phyloP scores from a whole-genome alignment of 208 protist species.

The Wallacemonas collosoma region DNA sequence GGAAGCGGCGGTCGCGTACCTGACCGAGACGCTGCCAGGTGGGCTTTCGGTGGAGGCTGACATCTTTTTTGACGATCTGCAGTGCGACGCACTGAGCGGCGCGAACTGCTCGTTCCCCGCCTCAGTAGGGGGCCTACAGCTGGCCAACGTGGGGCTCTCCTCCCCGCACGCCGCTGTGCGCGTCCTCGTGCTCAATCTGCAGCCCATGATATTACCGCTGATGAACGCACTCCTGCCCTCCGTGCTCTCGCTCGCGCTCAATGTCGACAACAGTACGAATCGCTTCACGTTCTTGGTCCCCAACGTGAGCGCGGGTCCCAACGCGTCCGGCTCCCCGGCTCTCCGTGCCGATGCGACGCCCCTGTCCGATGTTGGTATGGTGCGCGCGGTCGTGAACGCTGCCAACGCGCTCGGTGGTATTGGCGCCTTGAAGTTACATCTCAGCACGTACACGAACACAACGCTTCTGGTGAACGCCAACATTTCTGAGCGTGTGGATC shows the following conservation, averaged over 20 bases:
- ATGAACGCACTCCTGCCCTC: neutral
- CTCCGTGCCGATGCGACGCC: constrained; percentile 12
- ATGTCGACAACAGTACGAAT: neutral
- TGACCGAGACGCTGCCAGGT: neutral
- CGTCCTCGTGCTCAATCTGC: neutral
- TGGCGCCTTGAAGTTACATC: constrained; percentile 2
- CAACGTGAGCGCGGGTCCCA: neutral
- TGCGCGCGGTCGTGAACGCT: constrained; percentile 8
- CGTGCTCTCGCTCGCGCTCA: neutral
- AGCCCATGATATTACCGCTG: neutral
- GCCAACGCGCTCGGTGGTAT: constrained; percentile 5
- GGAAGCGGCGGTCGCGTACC: neutral
- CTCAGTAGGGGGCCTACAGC: neutral
- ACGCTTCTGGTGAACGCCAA: neutral
- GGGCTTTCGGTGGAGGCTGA: neutral
- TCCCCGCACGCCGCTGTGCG: neutral
- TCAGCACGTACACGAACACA: constrained; percentile 15
- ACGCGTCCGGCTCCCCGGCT: neutral
- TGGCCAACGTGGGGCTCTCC: constrained; percentile 1
- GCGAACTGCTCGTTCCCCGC: constrained; percentile 10
- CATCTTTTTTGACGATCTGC: constrained; percentile 3
- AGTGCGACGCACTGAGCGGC: constrained; percentile 3
- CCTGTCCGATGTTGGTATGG: neutral
- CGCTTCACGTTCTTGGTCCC: constrained; percentile 1
- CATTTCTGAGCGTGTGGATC: neutral